phyloP scores from a whole-genome alignment of 306 rosid genomes.

The Cucurbita moschata region DNA sequence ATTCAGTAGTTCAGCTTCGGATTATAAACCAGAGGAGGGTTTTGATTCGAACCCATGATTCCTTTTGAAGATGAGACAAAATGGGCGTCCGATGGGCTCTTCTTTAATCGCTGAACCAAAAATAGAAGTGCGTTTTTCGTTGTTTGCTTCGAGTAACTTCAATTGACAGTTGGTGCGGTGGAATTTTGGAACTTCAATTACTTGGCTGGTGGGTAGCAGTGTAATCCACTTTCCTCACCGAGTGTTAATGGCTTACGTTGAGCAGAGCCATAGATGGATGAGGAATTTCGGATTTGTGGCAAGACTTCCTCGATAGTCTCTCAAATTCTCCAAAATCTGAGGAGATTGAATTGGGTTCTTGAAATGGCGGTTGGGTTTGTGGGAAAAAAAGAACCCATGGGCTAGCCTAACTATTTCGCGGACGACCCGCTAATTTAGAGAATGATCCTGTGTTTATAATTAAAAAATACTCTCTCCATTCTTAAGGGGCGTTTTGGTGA shows the following conservation, averaged over 20 bases:
- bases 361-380: not conserved
- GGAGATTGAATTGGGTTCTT: not conserved
- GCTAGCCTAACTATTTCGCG: too few relatives aligned
- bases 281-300: not conserved
- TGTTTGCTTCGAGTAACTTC: not conserved
- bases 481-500: too few relatives aligned
- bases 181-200: not conserved
- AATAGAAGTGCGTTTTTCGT: not conserved
- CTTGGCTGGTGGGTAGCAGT: not conserved
- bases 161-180: not conserved
- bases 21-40: not conserved
- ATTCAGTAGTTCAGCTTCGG: not conserved
- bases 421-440: too few relatives aligned
- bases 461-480: too few relatives aligned
- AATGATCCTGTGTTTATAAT: too few relatives aligned
- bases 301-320: not conserved
- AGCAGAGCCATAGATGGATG: not conserved
- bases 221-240: not conserved
- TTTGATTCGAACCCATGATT: constrained; percentile 36
- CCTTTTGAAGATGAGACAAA: constrained; percentile 16
- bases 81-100: not conserved
- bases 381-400: too few relatives aligned
- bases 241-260: not conserved
- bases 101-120: not conserved
- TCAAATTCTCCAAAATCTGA: not conserved